Evolutionary conservation across 345 rosid genomes (phyloP).

Genomic region (Aquilaria sinensis): DNA sequence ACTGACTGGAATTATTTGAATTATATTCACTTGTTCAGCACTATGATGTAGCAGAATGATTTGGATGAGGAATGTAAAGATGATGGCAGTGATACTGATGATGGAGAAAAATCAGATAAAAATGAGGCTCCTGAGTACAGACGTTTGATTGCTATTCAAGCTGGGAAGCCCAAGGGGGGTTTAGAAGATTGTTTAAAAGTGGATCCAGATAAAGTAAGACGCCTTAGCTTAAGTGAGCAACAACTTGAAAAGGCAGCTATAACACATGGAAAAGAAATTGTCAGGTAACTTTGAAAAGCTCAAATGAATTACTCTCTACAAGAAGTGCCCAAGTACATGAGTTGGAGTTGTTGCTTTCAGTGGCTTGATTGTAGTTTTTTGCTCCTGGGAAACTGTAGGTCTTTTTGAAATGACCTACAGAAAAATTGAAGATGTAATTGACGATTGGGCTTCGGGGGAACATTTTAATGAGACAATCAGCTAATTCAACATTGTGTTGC

Average conservation of each 20-base stretch:
- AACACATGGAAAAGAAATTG: slow-evolving; percentile 34
- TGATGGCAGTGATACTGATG: slow-evolving; percentile 27
- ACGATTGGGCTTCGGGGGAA: no score
- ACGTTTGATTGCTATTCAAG: slow-evolving; percentile 39
- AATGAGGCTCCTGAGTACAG: slow-evolving; percentile 30
- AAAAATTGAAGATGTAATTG: no score
- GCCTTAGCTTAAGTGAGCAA: slow-evolving; percentile 50
- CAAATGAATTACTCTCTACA: no score
- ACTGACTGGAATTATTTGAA: slow-evolving; percentile 3
- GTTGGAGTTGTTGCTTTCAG: no score
- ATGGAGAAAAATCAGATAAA: slow-evolving; percentile 19
- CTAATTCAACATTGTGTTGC: no score
- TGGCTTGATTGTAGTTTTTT: no score
- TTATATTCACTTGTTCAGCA: slow-evolving; percentile 3
- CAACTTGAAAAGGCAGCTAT: slow-evolving; percentile 42
- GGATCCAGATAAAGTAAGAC: slow-evolving; percentile 48
- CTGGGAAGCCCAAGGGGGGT: slow-evolving; percentile 47
- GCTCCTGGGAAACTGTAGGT: no score
- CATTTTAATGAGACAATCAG: no score
- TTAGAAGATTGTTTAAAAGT: slow-evolving; percentile 33
- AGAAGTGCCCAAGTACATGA: no score
- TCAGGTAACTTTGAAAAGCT: slow-evolving; percentile 19
- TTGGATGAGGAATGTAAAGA: slow-evolving; percentile 20
- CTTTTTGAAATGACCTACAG: no score
- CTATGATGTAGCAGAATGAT: slow-evolving; percentile 31